Evolutionary conservation across 345 rosid species (phyloP), one percentile per base, ranked within the genome.

Genomic region (Gossypioides kirkii): DNA sequence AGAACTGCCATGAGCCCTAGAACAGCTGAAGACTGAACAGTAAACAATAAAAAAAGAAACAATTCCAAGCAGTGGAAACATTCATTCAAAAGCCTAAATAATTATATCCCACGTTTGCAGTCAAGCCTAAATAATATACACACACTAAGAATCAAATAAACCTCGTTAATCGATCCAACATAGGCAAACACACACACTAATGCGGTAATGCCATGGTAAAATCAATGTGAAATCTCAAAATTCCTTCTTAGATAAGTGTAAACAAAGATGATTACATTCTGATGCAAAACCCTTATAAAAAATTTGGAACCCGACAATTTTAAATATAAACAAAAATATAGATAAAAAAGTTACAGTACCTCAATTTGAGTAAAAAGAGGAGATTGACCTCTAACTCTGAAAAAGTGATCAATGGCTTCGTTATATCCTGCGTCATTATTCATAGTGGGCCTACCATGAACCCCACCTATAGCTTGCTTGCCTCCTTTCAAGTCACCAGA

Each of bases 351-450:
- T 11, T 2, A 25, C 61, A 55, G 26, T 55, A 93, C 97, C 98
- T 93, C 98, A 43, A 93, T 75, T 75, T 78, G 93, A 1, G 93
- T 83, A 72, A 81, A 81, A 58, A 89, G 93, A 8, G 83, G 69
- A 3, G 60, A 81, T 22, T 75, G 86, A 10, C 96, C 96, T 20
- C 78, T 86, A 17, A 86, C 81, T 67, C 82, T 80, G 76, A 84
- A 89, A 86, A 85, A 93, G 83, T 60, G 74, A 67, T 91, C 95
- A 52, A 91, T 82, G n/a, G 98, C 97, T 18, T 88, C 97, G 70
- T 88, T 82, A 42, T 64, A 82, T 3, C 75, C 85, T 1, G 76
- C 82, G 62, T 62, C 63, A 77, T 74, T 82, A 41, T 47, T 49
- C 50, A 63, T 8, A 4, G 70, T 53, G 77, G 87, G 75, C 71